phyloP scores from a whole-genome alignment of 345 rosid species.

The Passiflora organensis region DNA sequence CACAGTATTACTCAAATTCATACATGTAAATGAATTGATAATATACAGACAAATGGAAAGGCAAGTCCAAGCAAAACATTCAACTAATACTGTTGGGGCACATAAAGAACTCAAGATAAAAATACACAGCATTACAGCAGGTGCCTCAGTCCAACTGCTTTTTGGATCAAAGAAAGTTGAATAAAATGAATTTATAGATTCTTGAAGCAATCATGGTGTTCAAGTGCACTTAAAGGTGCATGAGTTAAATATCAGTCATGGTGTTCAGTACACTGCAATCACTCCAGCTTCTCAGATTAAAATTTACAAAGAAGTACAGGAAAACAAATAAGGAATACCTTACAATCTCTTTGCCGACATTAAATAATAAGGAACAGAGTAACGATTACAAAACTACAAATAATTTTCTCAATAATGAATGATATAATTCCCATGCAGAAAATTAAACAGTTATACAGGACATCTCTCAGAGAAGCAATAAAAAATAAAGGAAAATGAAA shows the following conservation, averaged over 20 bases:
- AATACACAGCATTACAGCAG: neutral
- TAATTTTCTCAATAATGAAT: neutral
- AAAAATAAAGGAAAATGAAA: neutral
- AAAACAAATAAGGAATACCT: too few species aligned
- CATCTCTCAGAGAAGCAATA: neutral
- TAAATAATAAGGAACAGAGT: too few species aligned
- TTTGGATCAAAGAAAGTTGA: neutral
- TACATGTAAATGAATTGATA: neutral
- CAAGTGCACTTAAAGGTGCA: neutral
- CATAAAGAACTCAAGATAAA: neutral
- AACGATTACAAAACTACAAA: too few species aligned
- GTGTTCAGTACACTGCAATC: neutral
- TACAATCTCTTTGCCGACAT: too few species aligned
- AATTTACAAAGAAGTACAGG: too few species aligned
- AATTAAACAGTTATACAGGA: neutral
- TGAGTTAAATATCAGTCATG: neutral
- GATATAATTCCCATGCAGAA: neutral
- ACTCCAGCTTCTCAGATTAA: neutral
- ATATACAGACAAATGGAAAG: too few species aligned
- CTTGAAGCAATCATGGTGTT: too few species aligned
- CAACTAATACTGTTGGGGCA: too few species aligned
- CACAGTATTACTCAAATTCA: too few species aligned
- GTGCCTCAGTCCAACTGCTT: neutral
- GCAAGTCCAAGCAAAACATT: too few species aligned
- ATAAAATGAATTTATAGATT: too few species aligned